Conservation (phyloP, 2,329 filamentous ascomycete genomes). For the Achaetomium macrosporum region DNA sequence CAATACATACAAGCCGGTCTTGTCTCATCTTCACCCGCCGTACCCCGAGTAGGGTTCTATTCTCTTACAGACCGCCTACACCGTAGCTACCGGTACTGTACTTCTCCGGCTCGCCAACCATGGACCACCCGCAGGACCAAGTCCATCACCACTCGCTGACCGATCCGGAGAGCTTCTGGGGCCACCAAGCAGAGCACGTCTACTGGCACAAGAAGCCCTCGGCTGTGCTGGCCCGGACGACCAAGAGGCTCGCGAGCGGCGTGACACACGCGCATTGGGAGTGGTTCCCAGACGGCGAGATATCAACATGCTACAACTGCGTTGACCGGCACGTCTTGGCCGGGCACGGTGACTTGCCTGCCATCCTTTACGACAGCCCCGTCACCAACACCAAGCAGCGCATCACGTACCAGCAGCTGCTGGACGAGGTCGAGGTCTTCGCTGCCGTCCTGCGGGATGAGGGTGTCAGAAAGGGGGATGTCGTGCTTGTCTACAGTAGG, state of each 20-base stretch:
- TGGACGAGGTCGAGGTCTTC: conserved; percentile 73
- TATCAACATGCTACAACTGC: conserved; percentile 89
- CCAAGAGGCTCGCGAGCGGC: conserved; percentile 58
- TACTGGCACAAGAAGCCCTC: conserved; percentile 75
- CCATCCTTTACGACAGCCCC: conserved; percentile 83
- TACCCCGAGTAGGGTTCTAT: too few species aligned
- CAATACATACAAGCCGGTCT: too few species aligned
- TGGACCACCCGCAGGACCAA: conserved; percentile 44
- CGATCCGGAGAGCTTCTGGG: conserved; percentile 72
- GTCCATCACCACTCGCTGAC: conserved; percentile 53
- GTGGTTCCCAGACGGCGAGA: conserved; percentile 85
- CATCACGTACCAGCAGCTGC: conserved; percentile 68
- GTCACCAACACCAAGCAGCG: conserved; percentile 68
- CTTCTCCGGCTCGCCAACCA: neutral
- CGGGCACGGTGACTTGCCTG: conserved; percentile 66
- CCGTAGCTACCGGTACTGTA: neutral
- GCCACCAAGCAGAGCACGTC: conserved; percentile 64
- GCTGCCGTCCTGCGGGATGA: conserved; percentile 78
- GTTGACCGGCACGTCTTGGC: conserved; percentile 80
- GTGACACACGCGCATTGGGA: conserved; percentile 70
- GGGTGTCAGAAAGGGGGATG: conserved; percentile 75
- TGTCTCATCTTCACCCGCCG: too few species aligned
- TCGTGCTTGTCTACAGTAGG: conserved; percentile 83
- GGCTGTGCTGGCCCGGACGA: conserved; percentile 51
- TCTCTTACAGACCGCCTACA: neutral